Evolutionary conservation across 208 protist genomes (phyloP).

Genomic region (Paratrypanosoma confusum): DNA sequence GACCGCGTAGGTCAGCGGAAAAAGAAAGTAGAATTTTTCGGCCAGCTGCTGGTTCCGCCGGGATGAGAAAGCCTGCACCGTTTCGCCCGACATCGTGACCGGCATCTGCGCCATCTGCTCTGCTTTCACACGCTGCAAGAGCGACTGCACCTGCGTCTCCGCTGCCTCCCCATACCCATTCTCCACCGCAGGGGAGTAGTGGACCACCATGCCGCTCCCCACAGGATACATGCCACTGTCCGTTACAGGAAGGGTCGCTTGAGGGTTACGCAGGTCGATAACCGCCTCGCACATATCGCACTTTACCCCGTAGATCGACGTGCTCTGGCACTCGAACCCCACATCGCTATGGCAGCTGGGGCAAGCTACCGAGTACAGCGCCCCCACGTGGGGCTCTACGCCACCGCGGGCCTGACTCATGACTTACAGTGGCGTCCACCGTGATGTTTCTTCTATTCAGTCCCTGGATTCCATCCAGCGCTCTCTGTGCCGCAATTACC

Average conservation of each 20-base stretch:
- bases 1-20: slow-evolving; percentile 45
- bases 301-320: slow-evolving; percentile 34
- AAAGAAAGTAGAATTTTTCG: slow-evolving; percentile 58
- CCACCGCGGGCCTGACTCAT: too few relatives aligned
- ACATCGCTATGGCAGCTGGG: slow-evolving; percentile 48
- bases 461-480: too few relatives aligned
- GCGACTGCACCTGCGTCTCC: slow-evolving; percentile 33
- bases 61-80: slow-evolving; percentile 49
- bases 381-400: too few relatives aligned
- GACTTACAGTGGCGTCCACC: too few relatives aligned
- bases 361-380: slow-evolving; percentile 54
- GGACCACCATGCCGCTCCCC: slow-evolving; percentile 3
- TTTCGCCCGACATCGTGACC: slow-evolving; percentile 44
- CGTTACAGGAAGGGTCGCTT: slow-evolving; percentile 19
- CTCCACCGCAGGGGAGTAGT: slow-evolving; percentile 50
- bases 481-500: too few relatives aligned
- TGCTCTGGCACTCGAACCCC: slow-evolving; percentile 41
- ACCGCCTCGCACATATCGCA: slow-evolving; percentile 47
- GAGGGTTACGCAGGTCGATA: slow-evolving; percentile 62
- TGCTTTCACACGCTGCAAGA: slow-evolving; percentile 22
- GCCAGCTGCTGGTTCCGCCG: slow-evolving; percentile 42
- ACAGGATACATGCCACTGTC: slow-evolving; percentile 17
- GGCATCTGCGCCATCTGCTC: slow-evolving; percentile 56
- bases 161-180: slow-evolving; percentile 38
- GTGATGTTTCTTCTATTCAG: too few relatives aligned